These are phyloP conservation scores for Purpureocillium takamizusanense DNA, from an alignment of 2,329 filamentous ascomycete genomes.

Conservation along the genomic window DNA sequence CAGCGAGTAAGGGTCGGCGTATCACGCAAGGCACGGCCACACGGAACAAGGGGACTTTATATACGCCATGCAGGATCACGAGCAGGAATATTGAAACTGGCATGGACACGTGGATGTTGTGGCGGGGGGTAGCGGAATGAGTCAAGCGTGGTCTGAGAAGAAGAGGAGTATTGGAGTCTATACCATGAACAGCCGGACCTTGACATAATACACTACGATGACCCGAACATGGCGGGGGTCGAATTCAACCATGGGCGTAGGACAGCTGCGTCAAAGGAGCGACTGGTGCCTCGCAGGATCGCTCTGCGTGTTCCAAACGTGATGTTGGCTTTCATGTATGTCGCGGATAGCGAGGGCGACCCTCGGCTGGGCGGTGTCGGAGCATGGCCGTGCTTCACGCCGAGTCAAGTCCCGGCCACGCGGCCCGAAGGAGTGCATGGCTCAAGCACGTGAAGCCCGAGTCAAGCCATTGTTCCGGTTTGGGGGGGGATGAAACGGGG, in stretches of 20 bases:
- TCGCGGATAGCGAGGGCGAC: no score
- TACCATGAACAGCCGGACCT: conserved; percentile 22
- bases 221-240: conserved; percentile 15
- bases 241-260: no score
- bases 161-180: conserved; percentile 7
- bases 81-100: conserved; percentile 2
- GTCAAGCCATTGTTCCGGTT: no score
- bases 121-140: conserved; percentile 5
- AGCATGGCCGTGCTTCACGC: no score
- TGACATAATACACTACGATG: conserved; percentile 29
- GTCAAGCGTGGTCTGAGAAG: conserved; percentile 1
- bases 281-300: not conserved
- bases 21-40: conserved; percentile 1
- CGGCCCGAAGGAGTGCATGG: no score
- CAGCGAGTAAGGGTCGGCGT: conserved; percentile 2
- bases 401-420: no score
- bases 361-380: no score
- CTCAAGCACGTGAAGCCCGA: no score
- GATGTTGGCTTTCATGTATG: no score
- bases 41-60: conserved; percentile 2
- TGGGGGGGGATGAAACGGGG: no score
- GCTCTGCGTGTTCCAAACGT: no score
- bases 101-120: conserved; percentile 9
- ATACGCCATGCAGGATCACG: conserved; percentile 5
- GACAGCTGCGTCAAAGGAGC: no score